Evolutionary conservation across 2,329 filamentous ascomycete species (phyloP), one percentile per base, ranked within the genome.

Genomic region (Lasiodiplodia sp.): DNA sequence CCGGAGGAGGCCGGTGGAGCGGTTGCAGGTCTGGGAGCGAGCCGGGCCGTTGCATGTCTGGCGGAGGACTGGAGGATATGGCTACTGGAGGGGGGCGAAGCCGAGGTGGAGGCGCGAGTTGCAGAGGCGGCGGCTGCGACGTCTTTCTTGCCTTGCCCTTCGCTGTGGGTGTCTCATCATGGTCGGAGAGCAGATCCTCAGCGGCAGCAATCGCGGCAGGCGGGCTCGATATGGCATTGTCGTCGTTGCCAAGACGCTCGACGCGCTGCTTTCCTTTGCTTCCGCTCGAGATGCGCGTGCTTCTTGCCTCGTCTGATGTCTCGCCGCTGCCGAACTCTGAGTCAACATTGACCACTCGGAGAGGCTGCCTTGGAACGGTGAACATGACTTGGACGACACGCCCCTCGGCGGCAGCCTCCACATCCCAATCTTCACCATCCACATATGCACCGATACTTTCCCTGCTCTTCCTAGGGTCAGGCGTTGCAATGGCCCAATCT

Each of bases 361-460:
- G 81, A 73, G 89, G 88, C 79, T 95, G 91, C 78, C 91, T 93
- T 2, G 96, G 95, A 70, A 97, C 93, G 0, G 95, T 97, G 79
- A 97, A 98, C 88, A 97, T 96, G 76, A 86, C 81, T 67, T 84
- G 84, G n/a, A 86, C 82, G 4, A 84, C 82, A 5, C 84, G 73
- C 25, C 80, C 76, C 63, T 80, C 79, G 1, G 81, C 83, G 4
- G 82, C 84, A 14, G 79, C 78, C 71, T 86, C 84, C 1, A 86
- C 82, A 65, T 86, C 83, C 84, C 84, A 86, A 64, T 84, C 82
- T 66, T 78, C 76, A 71, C 70, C 69, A 6, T 73, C 79, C 71
- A 52, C 76, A 16, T 53, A 76, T 38, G 31, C 23, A 14, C 18
- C 55, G 2, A 67, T 16, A 14, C 53, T 78, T 72, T 51, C 76